phyloP scores from a whole-genome alignment of 257 asterid genomes.

The Gentiana dahurica region DNA sequence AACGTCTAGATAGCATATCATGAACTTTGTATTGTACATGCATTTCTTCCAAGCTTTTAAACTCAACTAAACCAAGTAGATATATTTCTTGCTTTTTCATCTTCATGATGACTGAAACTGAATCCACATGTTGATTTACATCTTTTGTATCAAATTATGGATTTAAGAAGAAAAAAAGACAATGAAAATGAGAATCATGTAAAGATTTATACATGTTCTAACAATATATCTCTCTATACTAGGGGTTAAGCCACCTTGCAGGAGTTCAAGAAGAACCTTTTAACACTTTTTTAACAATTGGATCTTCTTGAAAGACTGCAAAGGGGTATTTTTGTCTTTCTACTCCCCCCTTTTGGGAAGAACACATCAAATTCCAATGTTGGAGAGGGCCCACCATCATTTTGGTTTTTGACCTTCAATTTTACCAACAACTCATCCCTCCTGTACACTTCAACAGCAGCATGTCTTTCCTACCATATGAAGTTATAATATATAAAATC shows the following conservation, averaged over 20 bases:
- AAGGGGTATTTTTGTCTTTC: conserved; percentile 11
- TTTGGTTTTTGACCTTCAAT: conserved; percentile 38
- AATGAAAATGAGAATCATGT: no score
- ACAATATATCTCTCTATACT: neutral
- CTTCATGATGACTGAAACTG: no score
- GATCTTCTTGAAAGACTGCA: conserved; percentile 64
- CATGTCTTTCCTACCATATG: conserved; percentile 13
- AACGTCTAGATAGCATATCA: neutral
- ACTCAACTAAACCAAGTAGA: no score
- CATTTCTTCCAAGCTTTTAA: neutral
- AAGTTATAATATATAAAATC: conserved; percentile 10
- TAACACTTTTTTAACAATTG: conserved; percentile 30
- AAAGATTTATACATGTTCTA: no score
- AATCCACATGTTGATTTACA: no score
- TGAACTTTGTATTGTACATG: neutral
- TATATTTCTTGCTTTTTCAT: no score
- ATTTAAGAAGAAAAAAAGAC: no score
- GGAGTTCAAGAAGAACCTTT: conserved; percentile 56
- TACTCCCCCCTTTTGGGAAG: conserved; percentile 32
- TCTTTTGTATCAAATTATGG: no score
- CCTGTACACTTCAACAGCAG: conserved; percentile 9
- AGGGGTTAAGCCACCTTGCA: conserved; percentile 23
- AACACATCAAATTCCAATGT: conserved; percentile 18
- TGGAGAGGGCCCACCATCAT: conserved; percentile 33
- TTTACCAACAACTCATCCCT: conserved; percentile 6